Conservation (phyloP, 2,329 filamentous ascomycete species). For the Immersiporthe knoxdaviesiana region DNA sequence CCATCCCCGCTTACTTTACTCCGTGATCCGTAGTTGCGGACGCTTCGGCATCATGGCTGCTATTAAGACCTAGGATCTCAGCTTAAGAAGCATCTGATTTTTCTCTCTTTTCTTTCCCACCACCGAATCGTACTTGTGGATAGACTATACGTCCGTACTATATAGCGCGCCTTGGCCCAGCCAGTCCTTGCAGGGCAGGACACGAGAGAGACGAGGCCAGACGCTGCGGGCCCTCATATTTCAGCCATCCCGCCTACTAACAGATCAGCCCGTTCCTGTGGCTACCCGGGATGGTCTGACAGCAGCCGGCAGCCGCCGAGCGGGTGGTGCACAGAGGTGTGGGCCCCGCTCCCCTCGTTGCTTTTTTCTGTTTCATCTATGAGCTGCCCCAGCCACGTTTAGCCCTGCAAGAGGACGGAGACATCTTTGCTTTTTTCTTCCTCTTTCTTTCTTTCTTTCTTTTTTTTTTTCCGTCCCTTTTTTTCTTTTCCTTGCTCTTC, state of each 20-base stretch:
- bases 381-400: slow-evolving; percentile 6
- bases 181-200: neutral
- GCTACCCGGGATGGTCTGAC: slow-evolving; percentile 10
- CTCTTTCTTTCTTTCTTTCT: neutral
- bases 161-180: neutral
- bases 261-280: neutral
- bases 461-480: too few species aligned
- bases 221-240: neutral
- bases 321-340: slow-evolving; percentile 1
- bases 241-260: neutral
- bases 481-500: neutral
- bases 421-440: neutral
- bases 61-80: neutral
- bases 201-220: neutral
- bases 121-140: neutral
- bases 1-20: neutral
- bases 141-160: too few species aligned
- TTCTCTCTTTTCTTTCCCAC: neutral
- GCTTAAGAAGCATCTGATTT: neutral
- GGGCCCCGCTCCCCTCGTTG: neutral
- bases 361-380: neutral
- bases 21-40: neutral
- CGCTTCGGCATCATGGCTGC: neutral
- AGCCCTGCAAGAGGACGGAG: neutral
- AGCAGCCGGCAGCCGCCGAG: slow-evolving; percentile 17